These are phyloP conservation scores for Talaromyces liani DNA, from an alignment of 495 filamentous ascomycete species.

Conservation along the genomic window DNA sequence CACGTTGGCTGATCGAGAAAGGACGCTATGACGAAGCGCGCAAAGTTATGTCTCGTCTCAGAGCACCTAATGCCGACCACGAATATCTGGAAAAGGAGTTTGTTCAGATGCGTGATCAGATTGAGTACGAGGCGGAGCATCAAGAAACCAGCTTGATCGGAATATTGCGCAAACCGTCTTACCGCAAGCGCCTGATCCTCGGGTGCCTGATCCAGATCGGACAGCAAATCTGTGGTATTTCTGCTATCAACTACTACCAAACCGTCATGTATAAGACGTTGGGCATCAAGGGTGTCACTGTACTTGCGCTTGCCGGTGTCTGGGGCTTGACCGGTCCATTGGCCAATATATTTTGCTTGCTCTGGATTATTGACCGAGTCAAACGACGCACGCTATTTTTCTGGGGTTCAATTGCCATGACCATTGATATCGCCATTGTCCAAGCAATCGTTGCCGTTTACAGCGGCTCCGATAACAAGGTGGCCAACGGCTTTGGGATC, in stretches of 20 bases:
- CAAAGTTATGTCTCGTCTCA: slow-evolving; percentile 23
- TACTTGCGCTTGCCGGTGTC: background rate
- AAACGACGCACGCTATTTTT: background rate
- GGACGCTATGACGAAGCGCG: slow-evolving; percentile 34
- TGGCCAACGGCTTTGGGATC: slow-evolving; percentile 11
- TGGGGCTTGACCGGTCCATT: too few species aligned
- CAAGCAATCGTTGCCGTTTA: slow-evolving; percentile 12
- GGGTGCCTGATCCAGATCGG: slow-evolving; percentile 45
- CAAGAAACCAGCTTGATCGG: slow-evolving; percentile 28
- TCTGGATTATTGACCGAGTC: too few species aligned
- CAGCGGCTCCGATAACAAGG: slow-evolving; percentile 10
- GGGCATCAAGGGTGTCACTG: background rate
- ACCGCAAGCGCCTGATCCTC: slow-evolving; percentile 40
- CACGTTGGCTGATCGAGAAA: slow-evolving; percentile 48
- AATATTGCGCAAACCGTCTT: slow-evolving; percentile 28
- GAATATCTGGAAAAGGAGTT: slow-evolving; percentile 29
- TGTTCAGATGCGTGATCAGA: slow-evolving; percentile 27
- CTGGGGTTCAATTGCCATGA: background rate
- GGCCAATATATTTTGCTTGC: too few species aligned
- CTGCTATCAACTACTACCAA: slow-evolving; percentile 14
- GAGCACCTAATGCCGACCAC: slow-evolving; percentile 26
- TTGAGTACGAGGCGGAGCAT: slow-evolving; percentile 32
- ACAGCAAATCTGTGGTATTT: slow-evolving; percentile 45
- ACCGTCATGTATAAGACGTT: background rate
- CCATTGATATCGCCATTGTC: background rate